These are phyloP conservation scores for Rutstroemia sp. DNA, from an alignment of 2,329 filamentous ascomycete species.

Conservation along the genomic window DNA sequence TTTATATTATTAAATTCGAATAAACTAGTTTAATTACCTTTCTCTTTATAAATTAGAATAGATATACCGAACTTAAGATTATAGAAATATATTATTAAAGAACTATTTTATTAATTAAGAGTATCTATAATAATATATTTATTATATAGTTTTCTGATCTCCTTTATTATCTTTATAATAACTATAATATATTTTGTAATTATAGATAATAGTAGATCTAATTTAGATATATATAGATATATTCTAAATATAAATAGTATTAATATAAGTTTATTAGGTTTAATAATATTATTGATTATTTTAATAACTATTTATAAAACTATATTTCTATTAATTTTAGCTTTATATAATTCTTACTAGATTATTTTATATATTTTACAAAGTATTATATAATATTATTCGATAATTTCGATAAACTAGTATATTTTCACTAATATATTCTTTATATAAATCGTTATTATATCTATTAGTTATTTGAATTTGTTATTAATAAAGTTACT, in stretches of 20 bases:
- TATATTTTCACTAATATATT: not conserved
- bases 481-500: no score
- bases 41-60: no score
- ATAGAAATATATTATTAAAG: no score
- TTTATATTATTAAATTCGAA: no score
- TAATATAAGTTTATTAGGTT: not conserved
- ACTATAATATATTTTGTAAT: not conserved
- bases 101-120: no score
- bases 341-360: not conserved
- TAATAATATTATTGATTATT: not conserved
- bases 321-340: not conserved
- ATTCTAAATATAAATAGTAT: not conserved
- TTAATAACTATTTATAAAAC: not conserved
- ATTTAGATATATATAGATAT: not conserved
- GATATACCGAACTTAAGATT: no score
- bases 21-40: no score
- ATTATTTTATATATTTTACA: not conserved
- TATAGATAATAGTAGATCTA: not conserved
- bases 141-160: no score
- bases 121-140: no score
- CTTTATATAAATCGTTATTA: not conserved
- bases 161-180: not conserved
- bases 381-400: not conserved
- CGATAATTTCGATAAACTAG: not conserved
- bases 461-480: not conserved